Conservation (phyloP, 768 basidiomycete genomes). For the Calocybe indica region DNA sequence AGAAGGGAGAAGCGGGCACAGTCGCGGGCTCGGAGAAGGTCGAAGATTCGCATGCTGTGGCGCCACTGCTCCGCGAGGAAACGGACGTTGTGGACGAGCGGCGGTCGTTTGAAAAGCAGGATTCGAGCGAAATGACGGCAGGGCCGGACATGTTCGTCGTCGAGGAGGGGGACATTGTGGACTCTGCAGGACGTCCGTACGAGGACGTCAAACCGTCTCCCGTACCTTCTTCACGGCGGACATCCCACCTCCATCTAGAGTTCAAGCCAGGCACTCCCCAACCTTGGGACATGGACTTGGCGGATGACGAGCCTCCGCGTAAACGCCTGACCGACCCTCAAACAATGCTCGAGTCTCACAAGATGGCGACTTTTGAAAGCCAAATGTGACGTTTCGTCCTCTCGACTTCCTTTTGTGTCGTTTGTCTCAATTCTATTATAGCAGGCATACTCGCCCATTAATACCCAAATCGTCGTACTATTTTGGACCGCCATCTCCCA, state of each 20-base stretch:
- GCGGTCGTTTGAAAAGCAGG: too few species aligned
- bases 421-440: conserved; percentile 1
- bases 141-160: too few species aligned
- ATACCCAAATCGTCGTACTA: conserved; percentile 82
- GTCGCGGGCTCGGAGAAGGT: too few species aligned
- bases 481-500: conserved; percentile 72
- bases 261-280: conserved; percentile 50
- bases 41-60: too few species aligned
- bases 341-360: conserved; percentile 35
- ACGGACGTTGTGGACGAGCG: too few species aligned
- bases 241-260: conserved; percentile 44
- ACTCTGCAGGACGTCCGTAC: conserved; percentile 44
- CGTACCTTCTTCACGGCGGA: conserved; percentile 18
- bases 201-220: conserved; percentile 13
- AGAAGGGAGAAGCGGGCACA: too few species aligned
- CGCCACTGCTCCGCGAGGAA: too few species aligned
- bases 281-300: conserved; percentile 60
- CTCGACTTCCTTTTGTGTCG: conserved; percentile 6
- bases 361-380: conserved; percentile 37
- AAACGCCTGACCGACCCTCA: conserved; percentile 32
- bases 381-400: conserved; percentile 23
- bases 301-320: conserved; percentile 36
- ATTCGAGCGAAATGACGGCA: too few species aligned
- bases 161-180: conserved; percentile 35
- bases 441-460: conserved; percentile 34